phyloP scores from a whole-genome alignment of 805 yeast genomes.

The Saturnispora gosingensis region DNA sequence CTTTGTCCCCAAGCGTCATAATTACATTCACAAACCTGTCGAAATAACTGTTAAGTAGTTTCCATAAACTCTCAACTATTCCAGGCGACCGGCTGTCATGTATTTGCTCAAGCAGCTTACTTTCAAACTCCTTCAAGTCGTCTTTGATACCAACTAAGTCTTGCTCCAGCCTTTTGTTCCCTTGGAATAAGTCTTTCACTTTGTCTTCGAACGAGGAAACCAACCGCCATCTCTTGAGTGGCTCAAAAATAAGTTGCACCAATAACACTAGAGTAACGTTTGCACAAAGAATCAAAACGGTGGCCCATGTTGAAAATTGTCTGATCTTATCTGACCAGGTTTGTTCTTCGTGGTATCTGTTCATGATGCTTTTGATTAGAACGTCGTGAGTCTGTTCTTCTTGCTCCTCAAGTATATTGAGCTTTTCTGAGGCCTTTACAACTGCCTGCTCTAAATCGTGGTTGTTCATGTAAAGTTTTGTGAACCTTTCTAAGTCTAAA shows the following conservation, averaged over 20 bases:
- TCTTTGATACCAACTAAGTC: slow-evolving; percentile 15
- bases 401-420: slow-evolving; percentile 46
- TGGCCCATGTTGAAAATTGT: slow-evolving; percentile 94
- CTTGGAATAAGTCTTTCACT: slow-evolving; percentile 47
- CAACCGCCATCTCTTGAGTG: slow-evolving; percentile 80
- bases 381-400: slow-evolving; percentile 65
- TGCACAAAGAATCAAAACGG: slow-evolving; percentile 80
- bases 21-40: background rate
- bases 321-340: slow-evolving; percentile 97
- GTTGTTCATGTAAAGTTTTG: slow-evolving; percentile 70
- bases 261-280: slow-evolving; percentile 69
- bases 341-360: slow-evolving; percentile 93
- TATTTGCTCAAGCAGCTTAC: background rate
- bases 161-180: slow-evolving; percentile 17
- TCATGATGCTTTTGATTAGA: slow-evolving; percentile 67
- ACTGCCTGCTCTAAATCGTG: slow-evolving; percentile 64
- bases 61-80: background rate
- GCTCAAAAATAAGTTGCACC: slow-evolving; percentile 85
- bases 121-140: slow-evolving; percentile 12
- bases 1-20: background rate
- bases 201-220: slow-evolving; percentile 78
- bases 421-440: slow-evolving; percentile 34
- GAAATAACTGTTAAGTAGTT: background rate
- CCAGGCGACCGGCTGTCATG: background rate
- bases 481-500: slow-evolving; percentile 73